Evolutionary conservation across 148 eudicot genomes (phyloP).

Genomic region (Rhododendron molle): DNA sequence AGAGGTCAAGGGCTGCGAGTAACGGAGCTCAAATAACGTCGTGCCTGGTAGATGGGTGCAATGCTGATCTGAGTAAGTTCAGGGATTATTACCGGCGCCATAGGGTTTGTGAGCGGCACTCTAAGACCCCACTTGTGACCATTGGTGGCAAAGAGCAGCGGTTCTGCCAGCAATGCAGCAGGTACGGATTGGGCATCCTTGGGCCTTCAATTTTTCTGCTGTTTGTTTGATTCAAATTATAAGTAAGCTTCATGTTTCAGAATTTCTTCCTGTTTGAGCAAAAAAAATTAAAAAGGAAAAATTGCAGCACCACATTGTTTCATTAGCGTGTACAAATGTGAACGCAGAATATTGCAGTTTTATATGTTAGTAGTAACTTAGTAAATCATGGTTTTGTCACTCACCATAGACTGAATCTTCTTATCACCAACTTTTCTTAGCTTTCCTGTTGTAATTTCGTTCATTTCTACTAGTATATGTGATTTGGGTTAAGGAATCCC

Average conservation of each 20-base stretch:
- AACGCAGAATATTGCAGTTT: background rate
- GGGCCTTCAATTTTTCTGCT: background rate
- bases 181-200: constrained; percentile 11
- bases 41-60: constrained; percentile 33
- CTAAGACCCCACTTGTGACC: constrained; percentile 34
- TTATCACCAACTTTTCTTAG: background rate
- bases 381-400: background rate
- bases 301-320: background rate
- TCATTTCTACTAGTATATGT: background rate
- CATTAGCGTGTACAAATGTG: background rate
- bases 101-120: constrained; percentile 45
- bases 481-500: background rate
- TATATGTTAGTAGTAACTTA: background rate
- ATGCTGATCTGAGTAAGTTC: constrained; percentile 29
- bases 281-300: background rate
- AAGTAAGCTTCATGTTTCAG: background rate
- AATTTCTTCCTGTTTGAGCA: background rate
- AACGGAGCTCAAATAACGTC: constrained; percentile 8
- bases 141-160: constrained; percentile 34
- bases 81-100: constrained; percentile 47
- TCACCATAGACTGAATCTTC: background rate
- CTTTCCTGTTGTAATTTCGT: background rate
- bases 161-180: constrained; percentile 55
- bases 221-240: background rate
- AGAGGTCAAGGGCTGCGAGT: constrained; percentile 8